Percentiles rank a stretch among this genome's conserved stretches.
These are phyloP conservation scores for Rhodomyrtus tomentosa DNA, from an alignment of 345 rosid species.

Conservation along the genomic window DNA sequence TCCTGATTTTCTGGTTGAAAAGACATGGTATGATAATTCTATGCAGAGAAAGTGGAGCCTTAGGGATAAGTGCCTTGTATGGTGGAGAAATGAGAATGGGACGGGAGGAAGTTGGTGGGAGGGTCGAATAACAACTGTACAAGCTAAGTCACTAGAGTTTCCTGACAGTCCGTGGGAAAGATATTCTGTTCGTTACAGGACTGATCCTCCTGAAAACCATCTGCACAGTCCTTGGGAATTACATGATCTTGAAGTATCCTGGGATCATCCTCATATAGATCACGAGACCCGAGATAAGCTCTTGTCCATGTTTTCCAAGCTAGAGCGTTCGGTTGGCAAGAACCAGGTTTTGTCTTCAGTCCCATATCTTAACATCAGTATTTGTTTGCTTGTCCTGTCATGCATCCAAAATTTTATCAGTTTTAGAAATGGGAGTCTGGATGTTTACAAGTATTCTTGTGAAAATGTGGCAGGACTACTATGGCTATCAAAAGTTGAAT, in stretches of 20 bases:
- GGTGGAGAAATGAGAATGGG: constrained; percentile 72
- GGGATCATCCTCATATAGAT: constrained; percentile 58
- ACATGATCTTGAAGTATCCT: constrained; percentile 42
- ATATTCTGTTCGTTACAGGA: constrained; percentile 40
- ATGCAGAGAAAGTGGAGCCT: constrained; percentile 49
- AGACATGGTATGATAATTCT: constrained; percentile 73
- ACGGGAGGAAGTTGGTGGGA: constrained; percentile 87
- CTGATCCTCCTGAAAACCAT: constrained; percentile 30
- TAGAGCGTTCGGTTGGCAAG: constrained; percentile 44
- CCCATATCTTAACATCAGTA: background rate
- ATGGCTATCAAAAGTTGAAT: constrained; percentile 64
- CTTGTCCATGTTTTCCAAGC: constrained; percentile 38
- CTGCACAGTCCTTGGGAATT: constrained; percentile 95
- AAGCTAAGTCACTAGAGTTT: constrained; percentile 57
- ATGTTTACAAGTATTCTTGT: background rate
- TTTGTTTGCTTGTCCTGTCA: background rate
- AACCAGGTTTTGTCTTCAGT: constrained; percentile 32
- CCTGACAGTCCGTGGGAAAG: constrained; percentile 96
- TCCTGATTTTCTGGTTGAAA: constrained; percentile 91
- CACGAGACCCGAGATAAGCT: constrained; percentile 31
- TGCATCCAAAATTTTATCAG: background rate
- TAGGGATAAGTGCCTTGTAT: constrained; percentile 69
- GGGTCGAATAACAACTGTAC: constrained; percentile 48
- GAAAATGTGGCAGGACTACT: constrained; percentile 52
- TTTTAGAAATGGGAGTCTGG: background rate